Evolutionary conservation across 768 basidiomycete species (phyloP).

Genomic region (Xanthoconium stramineum): DNA sequence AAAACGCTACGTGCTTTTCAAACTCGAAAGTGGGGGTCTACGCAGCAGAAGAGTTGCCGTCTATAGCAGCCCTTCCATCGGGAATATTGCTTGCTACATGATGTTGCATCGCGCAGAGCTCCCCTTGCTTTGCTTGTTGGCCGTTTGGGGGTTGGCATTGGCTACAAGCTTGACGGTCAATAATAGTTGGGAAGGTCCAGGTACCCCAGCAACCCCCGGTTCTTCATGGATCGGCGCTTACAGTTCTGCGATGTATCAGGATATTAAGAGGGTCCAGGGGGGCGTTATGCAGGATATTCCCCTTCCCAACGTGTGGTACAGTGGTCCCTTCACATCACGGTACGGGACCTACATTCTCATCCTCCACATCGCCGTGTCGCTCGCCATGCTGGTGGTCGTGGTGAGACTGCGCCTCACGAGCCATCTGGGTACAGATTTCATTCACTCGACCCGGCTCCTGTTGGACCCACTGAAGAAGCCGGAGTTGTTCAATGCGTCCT

Average conservation of each 20-base stretch:
- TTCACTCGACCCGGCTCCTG: constrained; percentile 7
- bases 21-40: constrained; percentile 8
- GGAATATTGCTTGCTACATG: constrained; percentile 5
- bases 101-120: constrained; percentile 4
- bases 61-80: constrained; percentile 12
- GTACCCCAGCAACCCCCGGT: not conserved
- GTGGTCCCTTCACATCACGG: not conserved
- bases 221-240: constrained; percentile 10
- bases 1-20: constrained; percentile 17
- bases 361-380: constrained; percentile 8
- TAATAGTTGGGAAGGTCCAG: constrained; percentile 7
- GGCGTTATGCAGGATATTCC: no score
- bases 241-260: not conserved
- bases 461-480: constrained; percentile 11
- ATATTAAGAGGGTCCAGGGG: not conserved
- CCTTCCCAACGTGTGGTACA: no score
- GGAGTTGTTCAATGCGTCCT: constrained; percentile 10
- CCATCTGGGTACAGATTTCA: constrained; percentile 7
- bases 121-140: constrained; percentile 7
- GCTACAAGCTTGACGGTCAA: constrained; percentile 11
- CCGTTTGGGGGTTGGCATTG: constrained; percentile 13
- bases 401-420: constrained; percentile 5
- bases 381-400: constrained; percentile 4
- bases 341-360: constrained; percentile 6
- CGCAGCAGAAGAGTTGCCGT: constrained; percentile 11